Conservation (phyloP, 768 basidiomycete species). For the Krasilnikovozyma curviuscula region DNA sequence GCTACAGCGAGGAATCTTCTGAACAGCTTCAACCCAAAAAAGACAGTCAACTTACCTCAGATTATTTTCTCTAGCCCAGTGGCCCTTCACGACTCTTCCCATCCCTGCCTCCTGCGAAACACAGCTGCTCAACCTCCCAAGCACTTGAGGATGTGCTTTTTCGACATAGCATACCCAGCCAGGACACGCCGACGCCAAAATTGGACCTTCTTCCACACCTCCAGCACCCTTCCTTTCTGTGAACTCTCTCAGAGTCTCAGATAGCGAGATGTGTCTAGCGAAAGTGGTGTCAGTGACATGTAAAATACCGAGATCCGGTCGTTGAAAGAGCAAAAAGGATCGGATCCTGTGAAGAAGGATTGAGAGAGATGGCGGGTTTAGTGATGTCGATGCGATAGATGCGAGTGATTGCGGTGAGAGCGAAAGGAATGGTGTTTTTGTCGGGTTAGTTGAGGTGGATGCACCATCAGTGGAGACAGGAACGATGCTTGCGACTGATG, state of each 20-base stretch:
- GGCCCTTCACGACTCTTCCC: conserved; percentile 80
- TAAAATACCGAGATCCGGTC: conserved; percentile 43
- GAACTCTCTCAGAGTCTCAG: conserved; percentile 67
- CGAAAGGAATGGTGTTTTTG: conserved; percentile 36
- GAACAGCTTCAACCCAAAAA: too few species aligned
- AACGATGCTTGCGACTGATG: not conserved
- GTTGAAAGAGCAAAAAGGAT: conserved; percentile 20
- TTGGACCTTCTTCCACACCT: conserved; percentile 33
- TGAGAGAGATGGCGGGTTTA: conserved; percentile 24
- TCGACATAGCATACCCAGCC: conserved; percentile 99
- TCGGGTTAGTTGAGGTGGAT: not conserved
- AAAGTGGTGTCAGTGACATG: conserved; percentile 89
- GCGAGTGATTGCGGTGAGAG: conserved; percentile 75
- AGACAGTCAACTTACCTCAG: conserved; percentile 46
- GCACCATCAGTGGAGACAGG: not conserved
- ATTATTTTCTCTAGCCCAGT: conserved; percentile 51
- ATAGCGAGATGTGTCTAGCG: conserved; percentile 63
- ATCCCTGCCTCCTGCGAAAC: conserved; percentile 90
- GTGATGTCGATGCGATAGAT: conserved; percentile 44
- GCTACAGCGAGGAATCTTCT: too few species aligned
- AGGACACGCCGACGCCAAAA: conserved; percentile 89
- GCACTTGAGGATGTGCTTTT: conserved; percentile 82
- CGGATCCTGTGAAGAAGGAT: conserved; percentile 39
- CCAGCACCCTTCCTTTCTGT: conserved; percentile 38
- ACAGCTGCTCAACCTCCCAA: conserved; percentile 69